These are phyloP conservation scores for Backusella macrospora DNA, from an alignment of 192 early-diverging fungal species.

Conservation along the genomic window DNA sequence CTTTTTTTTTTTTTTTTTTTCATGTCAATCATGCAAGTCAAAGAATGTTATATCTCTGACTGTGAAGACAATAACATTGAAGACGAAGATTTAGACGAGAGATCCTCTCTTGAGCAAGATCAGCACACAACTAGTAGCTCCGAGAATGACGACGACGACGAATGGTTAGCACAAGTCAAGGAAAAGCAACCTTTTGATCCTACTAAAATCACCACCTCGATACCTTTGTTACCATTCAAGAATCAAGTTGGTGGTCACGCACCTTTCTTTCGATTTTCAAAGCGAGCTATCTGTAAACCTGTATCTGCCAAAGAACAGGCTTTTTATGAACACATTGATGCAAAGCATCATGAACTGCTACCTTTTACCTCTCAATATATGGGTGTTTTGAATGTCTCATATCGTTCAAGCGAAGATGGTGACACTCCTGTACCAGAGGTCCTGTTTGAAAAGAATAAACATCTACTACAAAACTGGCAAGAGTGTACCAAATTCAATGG, in stretches of 20 bases:
- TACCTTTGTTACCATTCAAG: constrained; percentile 74
- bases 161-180: constrained; percentile 2
- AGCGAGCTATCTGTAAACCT: constrained; percentile 95
- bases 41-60: constrained; percentile 20
- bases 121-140: not conserved
- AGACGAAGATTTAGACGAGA: not conserved
- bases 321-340: constrained; percentile 90
- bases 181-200: constrained; percentile 35
- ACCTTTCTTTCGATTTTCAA: constrained; percentile 92
- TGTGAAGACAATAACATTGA: constrained; percentile 21
- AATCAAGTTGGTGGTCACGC: constrained; percentile 96
- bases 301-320: constrained; percentile 77
- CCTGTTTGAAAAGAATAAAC: constrained; percentile 88
- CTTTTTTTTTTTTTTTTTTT: not conserved
- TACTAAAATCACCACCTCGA: constrained; percentile 41
- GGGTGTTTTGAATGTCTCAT: constrained; percentile 94
- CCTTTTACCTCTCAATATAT: constrained; percentile 93
- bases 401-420: constrained; percentile 33
- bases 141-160: constrained; percentile 1
- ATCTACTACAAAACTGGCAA: constrained; percentile 74
- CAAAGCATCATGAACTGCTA: constrained; percentile 76
- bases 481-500: constrained; percentile 32
- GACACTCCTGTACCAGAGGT: constrained; percentile 63
- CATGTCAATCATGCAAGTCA: not conserved
- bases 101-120: not conserved